Base-by-base conservation (phyloP, 306 rosid species). In the Neltuma alba region DNA sequence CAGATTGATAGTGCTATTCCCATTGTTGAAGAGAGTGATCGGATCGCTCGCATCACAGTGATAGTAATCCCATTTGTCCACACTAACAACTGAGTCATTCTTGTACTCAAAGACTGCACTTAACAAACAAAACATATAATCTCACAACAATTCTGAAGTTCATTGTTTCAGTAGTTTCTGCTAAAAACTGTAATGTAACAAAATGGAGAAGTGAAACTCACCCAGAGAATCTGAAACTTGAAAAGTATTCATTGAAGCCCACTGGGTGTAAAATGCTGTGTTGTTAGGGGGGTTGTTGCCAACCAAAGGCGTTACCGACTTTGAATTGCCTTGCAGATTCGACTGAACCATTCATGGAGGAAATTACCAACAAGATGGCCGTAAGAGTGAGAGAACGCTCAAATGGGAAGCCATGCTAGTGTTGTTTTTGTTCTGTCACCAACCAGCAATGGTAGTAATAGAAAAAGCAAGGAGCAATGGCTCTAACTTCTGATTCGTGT, bases 161-260 rank as follows among this genome's bases (percentile, higher is more conserved):
- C n/a, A n/a, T n/a, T n/a, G n/a, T n/a, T n/a, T n/a, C n/a, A n/a
- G n/a, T n/a, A n/a, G 48, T 44, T 44, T 13, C 48, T 44, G 48
- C 48, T 23, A n/a, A 52, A n/a, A 21, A 50, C n/a, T 16, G 57
- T 50, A 33, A 33, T 33, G 36, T 1, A 52, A 20, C 27, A 52
- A 52, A n/a, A 52, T 1, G 7, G 52, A 14, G 21, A 1, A 18
- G 71, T 33, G 44, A n/a, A 34, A 83, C 85, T 85, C 58, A 93
- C 99, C 76, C 1, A 94, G 91, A 76, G 92, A 84, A 74, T 94
- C 99, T 75, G 97, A 97, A 6, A 94, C 58, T 27, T 87, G 95
- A 41, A 94, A 94, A 25, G 95, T 80, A 77, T 87, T 86, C 10
- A 25, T 78, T 63, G 80, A 42, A 72, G 97, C 97, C 97, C 99